Conservation (phyloP, 1,284 basidiomycete species). For the Rugosomyces carneus region DNA sequence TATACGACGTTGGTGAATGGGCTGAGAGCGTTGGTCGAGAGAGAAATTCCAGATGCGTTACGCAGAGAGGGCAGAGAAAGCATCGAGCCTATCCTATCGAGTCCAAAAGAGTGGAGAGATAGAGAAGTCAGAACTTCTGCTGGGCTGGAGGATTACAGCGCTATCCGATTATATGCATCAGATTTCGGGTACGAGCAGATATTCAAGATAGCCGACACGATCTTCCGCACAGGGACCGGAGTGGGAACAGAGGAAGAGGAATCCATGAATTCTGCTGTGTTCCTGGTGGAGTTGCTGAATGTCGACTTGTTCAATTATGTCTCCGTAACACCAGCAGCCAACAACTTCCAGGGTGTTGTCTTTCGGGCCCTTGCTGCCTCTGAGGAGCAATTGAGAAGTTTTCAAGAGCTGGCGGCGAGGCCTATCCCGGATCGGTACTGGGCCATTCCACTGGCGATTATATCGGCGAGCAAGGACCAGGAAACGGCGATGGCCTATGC, state of each 20-base stretch:
- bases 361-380: constrained; percentile 11
- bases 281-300: constrained; percentile 14
- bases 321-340: constrained; percentile 3
- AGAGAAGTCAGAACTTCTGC: not conserved
- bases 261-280: constrained; percentile 8
- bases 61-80: constrained; percentile 1
- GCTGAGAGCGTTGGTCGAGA: constrained; percentile 7
- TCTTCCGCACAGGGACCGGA: constrained; percentile 5
- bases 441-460: constrained; percentile 11
- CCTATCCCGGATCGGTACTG: constrained; percentile 11
- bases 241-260: constrained; percentile 1
- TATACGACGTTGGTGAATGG: constrained; percentile 10
- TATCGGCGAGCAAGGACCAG: constrained; percentile 9
- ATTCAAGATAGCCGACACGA: constrained; percentile 11
- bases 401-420: constrained; percentile 8
- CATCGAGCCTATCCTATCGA: constrained; percentile 6
- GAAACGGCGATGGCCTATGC: constrained; percentile 8
- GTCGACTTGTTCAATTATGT: constrained; percentile 16
- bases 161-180: constrained; percentile 12
- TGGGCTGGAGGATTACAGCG: constrained; percentile 9
- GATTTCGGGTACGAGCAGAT: constrained; percentile 11
- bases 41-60: constrained; percentile 2
- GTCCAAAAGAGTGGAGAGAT: constrained; percentile 12
- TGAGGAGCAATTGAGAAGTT: constrained; percentile 7
- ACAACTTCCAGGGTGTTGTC: constrained; percentile 13